Evolutionary conservation across 2,329 filamentous ascomycete species (phyloP), one percentile per base, ranked within the genome.

Genomic region (Penicillium sp.): DNA sequence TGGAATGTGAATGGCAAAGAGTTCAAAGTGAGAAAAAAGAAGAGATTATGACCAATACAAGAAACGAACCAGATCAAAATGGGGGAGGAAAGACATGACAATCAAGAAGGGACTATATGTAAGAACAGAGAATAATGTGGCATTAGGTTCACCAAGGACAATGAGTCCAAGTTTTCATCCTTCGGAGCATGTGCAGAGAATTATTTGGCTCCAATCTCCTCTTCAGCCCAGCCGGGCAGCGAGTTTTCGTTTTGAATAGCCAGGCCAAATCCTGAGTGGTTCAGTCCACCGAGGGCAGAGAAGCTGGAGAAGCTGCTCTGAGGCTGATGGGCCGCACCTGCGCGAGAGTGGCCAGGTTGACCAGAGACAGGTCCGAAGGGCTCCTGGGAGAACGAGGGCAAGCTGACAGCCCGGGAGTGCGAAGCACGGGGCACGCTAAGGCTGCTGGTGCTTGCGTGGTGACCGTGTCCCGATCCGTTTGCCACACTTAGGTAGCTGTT

Each of bases 391-490:
- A 87, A 87, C 6, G 84, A 85, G 1, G 94, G 94, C 68, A 99
- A 79, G 72, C 92, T 96, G 57, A 97, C 91, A 34, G 94, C 92
- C 37, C 94, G 88, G 69, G 85, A 93, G 69, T 89, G 86, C 61
- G 83, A 82, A 42, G 81, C 81, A 55, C 83, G 80, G 43, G 79
- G 79, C 53, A 78, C 76, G 53, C 76, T 82, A 52, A 84, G 70
- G 62, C 72, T 77, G 58, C 74, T 76, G 55, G 84, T 87, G 50
- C 85, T 85, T 2, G 89, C 88, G 49, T 94, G 82, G 37, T 95
- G 83, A 8, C 89, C 89, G 42, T 89, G 88, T 58, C 92, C 88
- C 1, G 87, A 64, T 44, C 77, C 74, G 64, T 79, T 83, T 37
- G 77, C 67, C 26, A 75, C 74, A 57, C 72, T 78, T 42, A 83